Percentiles rank a stretch among this genome's conserved stretches.
Evolutionary conservation across 345 rosid species (phyloP).

Genomic region (Salix koriyanagi): DNA sequence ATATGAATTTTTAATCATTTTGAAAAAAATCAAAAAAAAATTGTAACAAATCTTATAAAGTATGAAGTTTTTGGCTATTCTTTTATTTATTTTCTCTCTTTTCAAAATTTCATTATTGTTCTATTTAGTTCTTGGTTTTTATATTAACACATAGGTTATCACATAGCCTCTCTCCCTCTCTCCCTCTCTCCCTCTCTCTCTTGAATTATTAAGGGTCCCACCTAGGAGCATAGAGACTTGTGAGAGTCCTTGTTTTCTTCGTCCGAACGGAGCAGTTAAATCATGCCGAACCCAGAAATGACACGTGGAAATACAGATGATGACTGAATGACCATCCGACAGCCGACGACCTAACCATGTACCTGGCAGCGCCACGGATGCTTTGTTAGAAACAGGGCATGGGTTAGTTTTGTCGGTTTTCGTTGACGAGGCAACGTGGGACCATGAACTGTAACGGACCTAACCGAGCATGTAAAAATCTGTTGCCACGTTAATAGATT

Average conservation of each 20-base stretch:
- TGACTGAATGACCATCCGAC: slow-evolving; percentile 5
- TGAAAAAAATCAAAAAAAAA: no score
- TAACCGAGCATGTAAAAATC: slow-evolving; percentile 21
- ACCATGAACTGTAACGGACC: slow-evolving; percentile 23
- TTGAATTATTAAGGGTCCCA: no score
- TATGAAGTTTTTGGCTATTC: no score
- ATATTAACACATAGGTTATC: no score
- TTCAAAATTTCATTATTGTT: no score
- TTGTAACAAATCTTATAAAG: no score
- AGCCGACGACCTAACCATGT: background rate
- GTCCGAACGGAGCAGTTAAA: background rate
- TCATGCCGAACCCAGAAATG: background rate
- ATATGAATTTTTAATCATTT: no score
- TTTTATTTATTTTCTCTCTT: no score
- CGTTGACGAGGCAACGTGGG: slow-evolving; percentile 19
- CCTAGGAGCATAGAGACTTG: background rate
- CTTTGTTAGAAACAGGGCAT: background rate
- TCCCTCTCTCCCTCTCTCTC: no score
- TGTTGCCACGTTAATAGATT: slow-evolving; percentile 20
- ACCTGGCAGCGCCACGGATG: slow-evolving; percentile 6
- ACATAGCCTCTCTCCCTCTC: no score
- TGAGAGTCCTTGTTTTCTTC: background rate
- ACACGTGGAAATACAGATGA: background rate
- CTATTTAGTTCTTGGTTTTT: no score
- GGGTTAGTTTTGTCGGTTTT: slow-evolving; percentile 19